A percentile compares a stretch with the other conserved stretches of the same genome.
These are phyloP conservation scores for Inga oerstediana DNA, from an alignment of 306 rosid species.

Conservation along the genomic window DNA sequence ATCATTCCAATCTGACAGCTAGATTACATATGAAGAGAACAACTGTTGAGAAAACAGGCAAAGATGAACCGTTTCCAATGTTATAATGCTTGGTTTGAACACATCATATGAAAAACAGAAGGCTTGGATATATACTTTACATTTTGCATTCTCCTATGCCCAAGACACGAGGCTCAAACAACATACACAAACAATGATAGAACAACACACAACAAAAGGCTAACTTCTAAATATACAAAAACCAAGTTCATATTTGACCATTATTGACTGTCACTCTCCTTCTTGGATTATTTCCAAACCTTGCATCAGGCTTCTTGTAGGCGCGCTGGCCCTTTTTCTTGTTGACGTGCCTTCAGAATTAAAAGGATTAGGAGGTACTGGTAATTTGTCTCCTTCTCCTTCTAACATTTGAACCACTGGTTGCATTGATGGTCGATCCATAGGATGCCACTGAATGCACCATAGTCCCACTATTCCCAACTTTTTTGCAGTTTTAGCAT, in stretches of 20 bases:
- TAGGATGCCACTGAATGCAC: background rate
- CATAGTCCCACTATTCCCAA: background rate
- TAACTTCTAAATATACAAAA: background rate
- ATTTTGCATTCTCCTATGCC: too few relatives aligned
- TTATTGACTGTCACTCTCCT: background rate
- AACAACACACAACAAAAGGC: background rate
- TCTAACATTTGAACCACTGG: background rate
- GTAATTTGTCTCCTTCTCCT: background rate
- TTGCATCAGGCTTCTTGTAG: background rate
- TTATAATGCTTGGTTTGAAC: background rate
- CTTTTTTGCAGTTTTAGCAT: background rate
- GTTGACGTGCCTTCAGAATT: background rate
- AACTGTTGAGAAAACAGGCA: too few relatives aligned
- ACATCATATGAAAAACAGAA: background rate
- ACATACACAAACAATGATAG: background rate
- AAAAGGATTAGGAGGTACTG: background rate
- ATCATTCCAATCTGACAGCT: background rate
- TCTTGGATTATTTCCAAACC: constrained; percentile 1
- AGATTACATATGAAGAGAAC: background rate
- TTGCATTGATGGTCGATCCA: background rate
- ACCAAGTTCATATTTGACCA: background rate
- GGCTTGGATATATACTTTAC: background rate
- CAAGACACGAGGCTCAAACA: background rate
- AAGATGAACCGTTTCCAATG: background rate
- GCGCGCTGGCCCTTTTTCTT: background rate